phyloP scores from a whole-genome alignment of 2,329 filamentous ascomycete genomes.

The Tolypocladium amazonense region DNA sequence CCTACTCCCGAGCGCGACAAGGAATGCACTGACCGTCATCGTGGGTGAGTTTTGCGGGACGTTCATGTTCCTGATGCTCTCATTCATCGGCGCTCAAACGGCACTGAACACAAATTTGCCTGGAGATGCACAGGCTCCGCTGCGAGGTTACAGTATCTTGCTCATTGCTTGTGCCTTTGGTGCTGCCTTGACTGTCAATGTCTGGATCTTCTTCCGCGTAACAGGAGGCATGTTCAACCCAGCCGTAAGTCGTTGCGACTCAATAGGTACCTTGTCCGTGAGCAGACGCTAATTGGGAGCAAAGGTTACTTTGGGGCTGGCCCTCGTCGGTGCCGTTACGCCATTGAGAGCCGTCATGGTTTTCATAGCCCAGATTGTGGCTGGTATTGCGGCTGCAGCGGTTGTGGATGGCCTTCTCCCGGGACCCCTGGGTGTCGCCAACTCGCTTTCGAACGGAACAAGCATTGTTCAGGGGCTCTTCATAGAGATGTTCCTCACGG shows the following conservation, averaged over 20 bases:
- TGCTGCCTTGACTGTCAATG: slow-evolving; percentile 38
- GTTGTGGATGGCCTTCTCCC: slow-evolving; percentile 49
- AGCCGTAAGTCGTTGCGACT: slow-evolving; percentile 24
- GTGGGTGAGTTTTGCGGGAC: slow-evolving; percentile 42
- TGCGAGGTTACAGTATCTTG: slow-evolving; percentile 27
- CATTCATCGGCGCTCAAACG: slow-evolving; percentile 28
- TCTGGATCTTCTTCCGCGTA: slow-evolving; percentile 47
- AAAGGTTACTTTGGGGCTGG: slow-evolving; percentile 46
- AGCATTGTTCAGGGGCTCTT: slow-evolving; percentile 49
- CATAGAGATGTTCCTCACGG: slow-evolving; percentile 56
- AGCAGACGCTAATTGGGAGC: not conserved
- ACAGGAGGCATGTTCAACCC: slow-evolving; percentile 42
- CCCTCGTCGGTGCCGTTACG: slow-evolving; percentile 46
- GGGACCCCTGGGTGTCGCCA: slow-evolving; percentile 42
- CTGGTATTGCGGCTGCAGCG: slow-evolving; percentile 46
- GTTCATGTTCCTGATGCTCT: slow-evolving; percentile 39
- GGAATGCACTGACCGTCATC: slow-evolving; percentile 29
- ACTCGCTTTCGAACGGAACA: slow-evolving; percentile 40
- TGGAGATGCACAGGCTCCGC: slow-evolving; percentile 12
- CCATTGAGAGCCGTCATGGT: slow-evolving; percentile 39
- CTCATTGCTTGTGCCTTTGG: slow-evolving; percentile 42
- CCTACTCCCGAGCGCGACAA: slow-evolving; percentile 1
- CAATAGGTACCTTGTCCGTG: not conserved
- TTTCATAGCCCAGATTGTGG: slow-evolving; percentile 46
- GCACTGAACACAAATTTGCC: slow-evolving; percentile 21